Percentiles rank a stretch among this genome's conserved stretches.
These are phyloP conservation scores for Alternaria triticina DNA, from an alignment of 2,329 filamentous ascomycete genomes.

Conservation along the genomic window DNA sequence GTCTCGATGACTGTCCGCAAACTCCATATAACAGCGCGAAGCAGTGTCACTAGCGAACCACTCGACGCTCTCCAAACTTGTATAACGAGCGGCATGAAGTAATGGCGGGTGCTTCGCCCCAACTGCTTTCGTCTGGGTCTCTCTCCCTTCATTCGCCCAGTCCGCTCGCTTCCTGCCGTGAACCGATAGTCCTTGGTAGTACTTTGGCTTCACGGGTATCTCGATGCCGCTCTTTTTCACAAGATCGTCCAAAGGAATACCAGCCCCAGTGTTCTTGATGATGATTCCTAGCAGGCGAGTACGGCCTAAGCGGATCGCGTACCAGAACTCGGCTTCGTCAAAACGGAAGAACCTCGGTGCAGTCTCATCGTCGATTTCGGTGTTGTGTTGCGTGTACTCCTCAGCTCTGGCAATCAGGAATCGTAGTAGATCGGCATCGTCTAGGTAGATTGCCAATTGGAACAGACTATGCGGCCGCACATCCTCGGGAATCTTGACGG, in stretches of 20 bases:
- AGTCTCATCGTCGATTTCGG: slow-evolving; percentile 3
- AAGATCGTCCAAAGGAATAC: slow-evolving; percentile 71
- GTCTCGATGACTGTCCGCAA: slow-evolving; percentile 65
- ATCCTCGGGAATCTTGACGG: slow-evolving; percentile 4
- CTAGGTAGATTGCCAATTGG: slow-evolving; percentile 38
- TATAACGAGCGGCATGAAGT: slow-evolving; percentile 62
- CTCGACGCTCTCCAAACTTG: slow-evolving; percentile 72
- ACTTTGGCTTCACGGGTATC: slow-evolving; percentile 68
- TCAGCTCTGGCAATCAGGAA: slow-evolving; percentile 23
- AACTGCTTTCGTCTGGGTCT: slow-evolving; percentile 3
- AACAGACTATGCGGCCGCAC: slow-evolving; percentile 28
- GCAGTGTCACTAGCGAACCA: slow-evolving; percentile 80
- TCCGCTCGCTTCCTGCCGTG: slow-evolving; percentile 76
- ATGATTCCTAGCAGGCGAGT: slow-evolving; percentile 66
- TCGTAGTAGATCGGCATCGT: slow-evolving; percentile 25
- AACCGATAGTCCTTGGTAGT: slow-evolving; percentile 71
- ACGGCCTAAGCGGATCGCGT: slow-evolving; percentile 56
- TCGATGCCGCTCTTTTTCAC: slow-evolving; percentile 70
- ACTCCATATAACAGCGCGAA: slow-evolving; percentile 70
- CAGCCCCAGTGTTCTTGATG: slow-evolving; percentile 70
- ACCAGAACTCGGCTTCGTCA: slow-evolving; percentile 19
- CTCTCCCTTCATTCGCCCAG: slow-evolving; percentile 60
- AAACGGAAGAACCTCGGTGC: slow-evolving; percentile 17
- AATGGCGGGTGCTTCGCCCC: slow-evolving; percentile 59
- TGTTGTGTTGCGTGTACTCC: slow-evolving; percentile 18